Evolutionary conservation across 495 filamentous ascomycete species (phyloP).

Genomic region (Neurospora sp.): DNA sequence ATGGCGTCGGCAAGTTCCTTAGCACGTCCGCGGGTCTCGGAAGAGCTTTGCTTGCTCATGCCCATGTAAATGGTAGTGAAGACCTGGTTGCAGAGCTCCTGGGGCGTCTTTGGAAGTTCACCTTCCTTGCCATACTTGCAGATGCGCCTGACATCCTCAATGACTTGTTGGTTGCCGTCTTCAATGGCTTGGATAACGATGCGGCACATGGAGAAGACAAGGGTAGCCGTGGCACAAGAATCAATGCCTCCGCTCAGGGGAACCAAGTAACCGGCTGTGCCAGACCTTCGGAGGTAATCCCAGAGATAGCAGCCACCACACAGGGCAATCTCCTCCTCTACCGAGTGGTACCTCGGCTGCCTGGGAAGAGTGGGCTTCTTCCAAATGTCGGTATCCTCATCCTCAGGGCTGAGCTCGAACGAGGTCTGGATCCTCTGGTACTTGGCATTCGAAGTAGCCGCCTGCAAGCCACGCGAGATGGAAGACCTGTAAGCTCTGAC

Average conservation of each 20-base stretch:
- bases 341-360: slow-evolving; percentile 43
- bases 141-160: slow-evolving; percentile 57
- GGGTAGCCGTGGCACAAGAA: slow-evolving; percentile 45
- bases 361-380: slow-evolving; percentile 21
- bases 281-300: slow-evolving; percentile 68
- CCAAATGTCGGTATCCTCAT: slow-evolving; percentile 20
- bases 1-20: slow-evolving; percentile 57
- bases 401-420: slow-evolving; percentile 30
- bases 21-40: slow-evolving; percentile 64
- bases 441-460: slow-evolving; percentile 27
- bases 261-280: slow-evolving; percentile 46
- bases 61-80: slow-evolving; percentile 81
- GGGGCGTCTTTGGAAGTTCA: slow-evolving; percentile 44
- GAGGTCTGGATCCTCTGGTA: slow-evolving; percentile 30
- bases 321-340: slow-evolving; percentile 69
- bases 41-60: slow-evolving; percentile 55
- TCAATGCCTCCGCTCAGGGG: slow-evolving; percentile 70
- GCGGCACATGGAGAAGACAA: slow-evolving; percentile 72
- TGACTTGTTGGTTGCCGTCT: slow-evolving; percentile 52
- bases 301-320: slow-evolving; percentile 68
- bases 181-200: slow-evolving; percentile 57
- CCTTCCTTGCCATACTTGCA: slow-evolving; percentile 42
- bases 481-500: slow-evolving; percentile 47
- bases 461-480: slow-evolving; percentile 49
- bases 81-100: slow-evolving; percentile 52